Evolutionary conservation across 2,329 filamentous ascomycete genomes (phyloP), one percentile per base, ranked within the genome.

Genomic region (Ophiostoma ulmi): DNA sequence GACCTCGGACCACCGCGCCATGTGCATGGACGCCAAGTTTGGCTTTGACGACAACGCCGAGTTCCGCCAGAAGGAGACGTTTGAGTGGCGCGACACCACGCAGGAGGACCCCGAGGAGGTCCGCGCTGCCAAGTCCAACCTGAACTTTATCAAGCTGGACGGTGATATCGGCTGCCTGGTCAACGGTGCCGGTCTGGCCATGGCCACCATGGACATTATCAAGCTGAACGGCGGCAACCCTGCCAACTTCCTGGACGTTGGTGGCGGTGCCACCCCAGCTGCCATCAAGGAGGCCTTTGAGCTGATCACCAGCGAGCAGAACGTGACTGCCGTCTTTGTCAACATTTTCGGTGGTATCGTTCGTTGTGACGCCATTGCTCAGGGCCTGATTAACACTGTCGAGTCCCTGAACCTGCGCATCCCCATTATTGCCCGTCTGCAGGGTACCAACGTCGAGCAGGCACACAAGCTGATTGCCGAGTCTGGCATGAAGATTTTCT

Each of bases 151-250:
- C 88, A 99, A 99, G 89, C 91, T 99, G 73, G 95, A 98, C 80
- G 95, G 95, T 80, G 95, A 99, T 80, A 99, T 99, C 80, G 95
- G 95, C 83, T 99, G 95, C 86, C 87, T 98, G 77, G 95, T 99
- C 85, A 99, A 99, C 85, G 95, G 95, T 80, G 95, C 95, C 78
- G 95, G 95, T 85, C 91, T 99, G 76, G 95, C 95, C 83, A 99
- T 99, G 95, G 95, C 95, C 74, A 99, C 95, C 80, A 99, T 99
- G 95, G 95, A 99, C 83, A 98, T 99, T 82, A 99, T 99, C 88
- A 98, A 99, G 89, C 88, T 99, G 74, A 99, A 98, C 84, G 95
- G 95, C 77, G 95, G 95, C 74, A 86, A 88, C 79, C 95, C 95
- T 74, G 95, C 95, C 77, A 99, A 99, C 89, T 99, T 99, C 90